Evolutionary conservation across 371 early-diverging fungal genomes (phyloP), one percentile per base, ranked within the genome.

Genomic region (Rhizopus sp.): DNA sequence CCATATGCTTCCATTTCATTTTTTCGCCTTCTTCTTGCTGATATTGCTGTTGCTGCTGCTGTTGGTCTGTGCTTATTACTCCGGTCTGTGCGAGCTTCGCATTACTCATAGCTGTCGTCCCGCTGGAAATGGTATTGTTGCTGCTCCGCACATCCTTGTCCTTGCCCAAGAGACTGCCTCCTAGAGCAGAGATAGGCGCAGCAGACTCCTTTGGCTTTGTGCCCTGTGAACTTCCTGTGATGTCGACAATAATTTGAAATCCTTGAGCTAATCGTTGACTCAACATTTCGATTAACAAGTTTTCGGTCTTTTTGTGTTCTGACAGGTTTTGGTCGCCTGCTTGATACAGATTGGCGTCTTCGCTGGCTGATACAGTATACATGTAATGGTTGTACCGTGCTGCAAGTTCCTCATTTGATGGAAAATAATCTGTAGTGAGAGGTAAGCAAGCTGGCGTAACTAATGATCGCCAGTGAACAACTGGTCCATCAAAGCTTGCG

Each of bases 381-480:
- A 83, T 86, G 64, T 92, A 92, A 59, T 93, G 90, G 12, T 80
- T 71, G 69, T 94, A 96, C 7, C 80, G 68, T 7, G 78, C 71
- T 32, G 77, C 75, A 1, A 94, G 70, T 57, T 93, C 93, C 40
- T 91, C 88, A n/a, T 71, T 71, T 7, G 86, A 71, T 3, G 99
- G 97, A 39, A 88, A 89, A 59, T 82, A 93, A 63, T 96, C 93
- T 0, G 93, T 95, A 0, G 95, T 97, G 40, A 98, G 64, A 4
- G 99, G 99, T 45, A 98, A 69, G 59, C 93, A 94, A 3, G 96
- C 97, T 0, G 98, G 98, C 5, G 92, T 92, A 49, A 88, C 86
- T 32, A 98, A 61, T 1, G 94, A 90, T 54, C 79, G 80, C 97
- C 97, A 96, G 53, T 88, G 81, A 5, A 83, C 80, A 32, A 78